phyloP scores from a whole-genome alignment of 371 early-diverging fungal species.

The Rhizopus microsporus region DNA sequence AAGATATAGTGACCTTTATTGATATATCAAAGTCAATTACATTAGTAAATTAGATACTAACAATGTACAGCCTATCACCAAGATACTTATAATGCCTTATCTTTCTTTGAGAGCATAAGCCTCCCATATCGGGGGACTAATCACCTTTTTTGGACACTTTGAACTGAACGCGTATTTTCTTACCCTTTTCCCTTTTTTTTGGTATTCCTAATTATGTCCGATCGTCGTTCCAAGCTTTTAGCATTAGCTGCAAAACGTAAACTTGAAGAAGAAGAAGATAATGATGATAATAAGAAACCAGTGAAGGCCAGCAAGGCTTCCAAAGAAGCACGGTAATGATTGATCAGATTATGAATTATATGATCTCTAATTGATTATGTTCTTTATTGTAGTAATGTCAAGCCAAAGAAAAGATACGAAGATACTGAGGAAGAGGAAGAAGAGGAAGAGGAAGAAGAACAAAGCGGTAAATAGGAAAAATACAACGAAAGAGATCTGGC shows the following conservation, averaged over 20 bases:
- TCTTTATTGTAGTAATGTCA: slow-evolving; percentile 1
- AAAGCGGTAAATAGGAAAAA: slow-evolving; percentile 4
- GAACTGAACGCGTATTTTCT: neutral
- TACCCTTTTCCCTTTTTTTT: slow-evolving; percentile 1
- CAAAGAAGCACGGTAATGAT: slow-evolving; percentile 1
- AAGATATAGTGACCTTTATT: no score
- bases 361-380: neutral
- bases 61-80: no score
- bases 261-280: slow-evolving; percentile 1
- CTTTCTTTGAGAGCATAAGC: no score
- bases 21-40: no score
- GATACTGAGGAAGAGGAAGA: slow-evolving; percentile 18
- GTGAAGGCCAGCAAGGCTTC: neutral
- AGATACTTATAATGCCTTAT: no score
- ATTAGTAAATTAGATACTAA: no score
- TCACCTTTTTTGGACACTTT: no score
- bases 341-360: neutral
- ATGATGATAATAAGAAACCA: slow-evolving; percentile 5
- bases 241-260: slow-evolving; percentile 24
- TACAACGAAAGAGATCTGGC: neutral
- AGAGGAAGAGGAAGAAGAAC: slow-evolving; percentile 14
- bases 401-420: slow-evolving; percentile 14
- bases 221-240: slow-evolving; percentile 20
- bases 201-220: slow-evolving; percentile 12
- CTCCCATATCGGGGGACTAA: no score